These are phyloP conservation scores for Aspergillus biplanus DNA, from an alignment of 495 filamentous ascomycete species.

Conservation along the genomic window DNA sequence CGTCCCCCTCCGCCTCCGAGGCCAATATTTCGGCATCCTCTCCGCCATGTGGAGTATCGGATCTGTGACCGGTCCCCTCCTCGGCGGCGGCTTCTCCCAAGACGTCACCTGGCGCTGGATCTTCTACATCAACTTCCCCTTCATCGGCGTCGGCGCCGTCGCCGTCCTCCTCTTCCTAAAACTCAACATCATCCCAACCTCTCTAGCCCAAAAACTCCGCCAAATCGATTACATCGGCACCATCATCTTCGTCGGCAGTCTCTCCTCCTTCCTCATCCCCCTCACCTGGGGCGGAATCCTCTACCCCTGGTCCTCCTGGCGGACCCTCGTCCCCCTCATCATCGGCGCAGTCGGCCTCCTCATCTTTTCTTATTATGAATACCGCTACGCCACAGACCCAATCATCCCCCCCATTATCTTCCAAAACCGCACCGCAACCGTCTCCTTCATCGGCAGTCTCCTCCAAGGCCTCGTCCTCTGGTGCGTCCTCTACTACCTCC, in stretches of 20 bases:
- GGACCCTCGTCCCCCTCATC: slow-evolving; percentile 45
- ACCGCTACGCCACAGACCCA: not conserved
- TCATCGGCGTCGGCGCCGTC: no score
- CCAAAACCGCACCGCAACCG: slow-evolving; percentile 46
- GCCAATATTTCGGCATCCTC: slow-evolving; percentile 64
- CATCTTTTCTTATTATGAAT: slow-evolving; percentile 27
- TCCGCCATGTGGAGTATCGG: slow-evolving; percentile 74
- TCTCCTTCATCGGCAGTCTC: slow-evolving; percentile 45
- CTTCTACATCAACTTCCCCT: slow-evolving; percentile 60
- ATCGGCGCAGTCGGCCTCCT: slow-evolving; percentile 22
- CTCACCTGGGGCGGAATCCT: slow-evolving; percentile 57
- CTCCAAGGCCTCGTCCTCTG: slow-evolving; percentile 57
- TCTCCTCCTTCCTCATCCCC: slow-evolving; percentile 51
- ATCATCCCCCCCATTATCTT: slow-evolving; percentile 47
- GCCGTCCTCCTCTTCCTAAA: no score
- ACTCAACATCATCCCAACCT: no score
- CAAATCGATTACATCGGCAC: slow-evolving; percentile 58
- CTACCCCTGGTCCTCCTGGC: slow-evolving; percentile 53
- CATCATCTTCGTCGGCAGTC: slow-evolving; percentile 48
- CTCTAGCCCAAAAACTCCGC: slow-evolving; percentile 26
- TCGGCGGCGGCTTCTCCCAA: slow-evolving; percentile 71
- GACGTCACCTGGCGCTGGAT: slow-evolving; percentile 32
- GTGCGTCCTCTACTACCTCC: slow-evolving; percentile 50
- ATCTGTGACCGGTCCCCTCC: slow-evolving; percentile 69
- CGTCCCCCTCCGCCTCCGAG: slow-evolving; percentile 50